Evolutionary conservation across 2,329 filamentous ascomycete species (phyloP).

Genomic region (Trichoderma lentiforme): DNA sequence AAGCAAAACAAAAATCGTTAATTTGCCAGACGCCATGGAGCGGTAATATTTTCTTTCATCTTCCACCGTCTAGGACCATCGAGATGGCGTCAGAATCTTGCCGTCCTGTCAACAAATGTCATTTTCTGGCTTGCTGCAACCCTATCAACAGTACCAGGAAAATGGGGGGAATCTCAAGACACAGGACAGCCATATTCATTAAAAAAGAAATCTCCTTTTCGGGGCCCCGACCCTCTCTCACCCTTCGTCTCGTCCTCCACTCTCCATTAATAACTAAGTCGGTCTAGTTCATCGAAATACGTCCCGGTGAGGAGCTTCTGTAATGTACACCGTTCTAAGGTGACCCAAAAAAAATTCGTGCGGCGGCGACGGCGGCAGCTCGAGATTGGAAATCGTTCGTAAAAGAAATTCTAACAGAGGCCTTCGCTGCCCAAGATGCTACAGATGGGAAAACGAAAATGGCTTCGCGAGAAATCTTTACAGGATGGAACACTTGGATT

Average conservation of each 20-base stretch:
- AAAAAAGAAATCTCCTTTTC: conserved; percentile 14
- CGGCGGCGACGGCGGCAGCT: conserved; percentile 4
- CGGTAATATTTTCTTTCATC: background rate
- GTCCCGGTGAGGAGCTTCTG: conserved; percentile 13
- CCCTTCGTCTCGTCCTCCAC: background rate
- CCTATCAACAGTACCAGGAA: conserved; percentile 16
- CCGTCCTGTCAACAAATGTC: conserved; percentile 17
- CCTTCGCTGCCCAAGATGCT: conserved; percentile 10
- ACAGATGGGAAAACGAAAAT: conserved; percentile 3
- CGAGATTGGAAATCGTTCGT: conserved; percentile 9
- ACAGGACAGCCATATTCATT: conserved; percentile 18
- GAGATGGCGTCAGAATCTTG: conserved; percentile 6
- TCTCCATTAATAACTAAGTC: conserved; percentile 15
- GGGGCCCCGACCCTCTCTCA: conserved; percentile 1
- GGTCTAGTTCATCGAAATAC: conserved; percentile 18
- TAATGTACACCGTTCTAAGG: conserved; percentile 10
- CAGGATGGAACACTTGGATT: conserved; percentile 67
- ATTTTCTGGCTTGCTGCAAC: conserved; percentile 16
- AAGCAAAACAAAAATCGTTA: conserved; percentile 17
- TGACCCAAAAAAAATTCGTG: conserved; percentile 16
- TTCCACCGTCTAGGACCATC: conserved; percentile 15
- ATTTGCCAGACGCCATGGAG: conserved; percentile 17
- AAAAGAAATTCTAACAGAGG: background rate
- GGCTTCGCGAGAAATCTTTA: conserved; percentile 36
- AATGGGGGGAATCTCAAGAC: conserved; percentile 14